Conservation (phyloP, 1,284 basidiomycete genomes). For the Golubevia sp. region DNA sequence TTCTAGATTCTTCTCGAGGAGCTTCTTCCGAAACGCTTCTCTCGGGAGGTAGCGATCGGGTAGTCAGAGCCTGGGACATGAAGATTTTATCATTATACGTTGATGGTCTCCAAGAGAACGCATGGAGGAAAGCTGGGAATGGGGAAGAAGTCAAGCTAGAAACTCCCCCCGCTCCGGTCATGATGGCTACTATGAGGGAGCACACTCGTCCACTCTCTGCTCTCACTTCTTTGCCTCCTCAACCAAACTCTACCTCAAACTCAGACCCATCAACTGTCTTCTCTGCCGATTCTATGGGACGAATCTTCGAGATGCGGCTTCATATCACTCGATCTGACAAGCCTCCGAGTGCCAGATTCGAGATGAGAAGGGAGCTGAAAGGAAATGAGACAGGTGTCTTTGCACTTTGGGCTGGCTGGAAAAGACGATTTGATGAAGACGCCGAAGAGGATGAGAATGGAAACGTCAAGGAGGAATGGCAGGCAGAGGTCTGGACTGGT, state of each 20-base stretch:
- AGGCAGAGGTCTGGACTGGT: slow-evolving; percentile 18
- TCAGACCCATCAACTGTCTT: slow-evolving; percentile 6
- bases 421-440: slow-evolving; percentile 7
- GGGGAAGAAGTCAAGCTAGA: background rate
- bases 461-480: background rate
- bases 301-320: slow-evolving; percentile 19
- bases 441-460: slow-evolving; percentile 16
- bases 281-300: slow-evolving; percentile 31
- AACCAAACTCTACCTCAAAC: slow-evolving; percentile 5
- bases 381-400: slow-evolving; percentile 23
- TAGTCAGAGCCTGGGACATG: slow-evolving; percentile 17
- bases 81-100: background rate
- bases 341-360: background rate
- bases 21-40: slow-evolving; percentile 11
- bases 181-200: slow-evolving; percentile 4
- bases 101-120: background rate
- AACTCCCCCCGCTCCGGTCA: background rate
- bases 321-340: background rate
- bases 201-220: slow-evolving; percentile 29
- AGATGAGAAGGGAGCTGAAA: slow-evolving; percentile 16
- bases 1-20: slow-evolving; percentile 2
- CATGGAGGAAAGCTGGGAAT: background rate
- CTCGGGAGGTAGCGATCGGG: slow-evolving; percentile 24
- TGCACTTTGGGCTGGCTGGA: slow-evolving; percentile 12
- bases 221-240: slow-evolving; percentile 3